phyloP scores from a whole-genome alignment of 306 rosid genomes.

The Luffa aegyptiaca region DNA sequence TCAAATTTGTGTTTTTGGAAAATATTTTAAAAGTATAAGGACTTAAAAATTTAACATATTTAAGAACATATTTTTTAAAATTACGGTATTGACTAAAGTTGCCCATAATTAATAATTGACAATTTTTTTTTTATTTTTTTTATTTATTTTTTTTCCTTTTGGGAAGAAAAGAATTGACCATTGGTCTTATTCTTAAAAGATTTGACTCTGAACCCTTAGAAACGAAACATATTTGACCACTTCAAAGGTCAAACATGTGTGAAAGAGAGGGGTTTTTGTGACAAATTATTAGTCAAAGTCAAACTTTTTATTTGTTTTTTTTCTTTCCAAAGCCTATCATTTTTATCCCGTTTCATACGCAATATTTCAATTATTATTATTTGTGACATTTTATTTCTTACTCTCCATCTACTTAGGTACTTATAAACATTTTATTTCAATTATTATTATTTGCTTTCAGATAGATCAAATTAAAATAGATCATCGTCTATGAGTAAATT shows the following conservation, averaged over 20 bases:
- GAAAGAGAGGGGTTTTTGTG: neutral
- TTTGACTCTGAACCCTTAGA: neutral
- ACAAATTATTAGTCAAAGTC: neutral
- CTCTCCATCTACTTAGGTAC: too few species aligned
- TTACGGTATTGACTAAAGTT: neutral
- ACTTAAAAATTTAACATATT: too few species aligned
- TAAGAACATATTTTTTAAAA: too few species aligned
- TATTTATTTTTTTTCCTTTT: too few species aligned
- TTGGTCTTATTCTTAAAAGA: neutral
- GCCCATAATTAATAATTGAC: neutral
- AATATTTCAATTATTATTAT: neutral
- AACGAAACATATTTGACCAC: neutral
- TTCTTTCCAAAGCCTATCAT: neutral
- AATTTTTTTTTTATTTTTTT: too few species aligned
- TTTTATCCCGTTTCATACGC: neutral
- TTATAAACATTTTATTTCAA: too few species aligned
- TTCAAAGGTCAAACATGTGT: neutral
- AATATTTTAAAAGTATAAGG: too few species aligned
- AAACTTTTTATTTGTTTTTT: neutral
- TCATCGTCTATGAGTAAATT: too few species aligned
- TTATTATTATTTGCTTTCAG: too few species aligned
- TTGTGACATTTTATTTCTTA: neutral
- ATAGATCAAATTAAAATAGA: too few species aligned
- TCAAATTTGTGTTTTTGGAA: too few species aligned
- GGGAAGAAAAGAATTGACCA: too few species aligned